Evolutionary conservation across 768 basidiomycete genomes (phyloP), one percentile per base, ranked within the genome.

Genomic region (Myochromella boudieri): DNA sequence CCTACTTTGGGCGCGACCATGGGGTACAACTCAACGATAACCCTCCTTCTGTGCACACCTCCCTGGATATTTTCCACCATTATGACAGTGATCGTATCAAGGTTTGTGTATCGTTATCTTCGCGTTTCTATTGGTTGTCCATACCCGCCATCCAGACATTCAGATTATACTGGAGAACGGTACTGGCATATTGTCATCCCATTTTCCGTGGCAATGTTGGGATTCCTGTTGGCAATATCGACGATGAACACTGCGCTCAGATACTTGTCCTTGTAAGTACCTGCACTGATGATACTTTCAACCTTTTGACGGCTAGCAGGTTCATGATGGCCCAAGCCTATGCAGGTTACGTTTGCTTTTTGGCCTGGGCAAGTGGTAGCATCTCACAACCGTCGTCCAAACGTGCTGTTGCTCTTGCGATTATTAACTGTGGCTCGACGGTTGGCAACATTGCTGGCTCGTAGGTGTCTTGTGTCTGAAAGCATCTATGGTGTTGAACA

Each of bases 401-500:
- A 65, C 82, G 91, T 8, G 87, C 91, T 10, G 85, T 91, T 15
- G 84, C 88, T 6, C 72, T 94, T 49, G 91, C 88, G 9, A 69
- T 87, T 56, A 78, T 91, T 60, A 90, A 92, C 63, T 81, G 85
- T 21, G 87, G 87, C 64, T 82, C 85, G 24, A 85, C 90, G 59
- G 72, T 93, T 21, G 93, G 92, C 4, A 95, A 94, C 65, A 74
- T 95, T 46, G 75, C 84, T 14, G 91, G 91, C 52, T 85, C 88
- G 71, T 91, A 68, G 68, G 80, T 81, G n/a, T 25, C 32, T 59
- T 56, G n/a, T 22, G 31, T 37, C 36, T 14, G 31, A 26, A 22
- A n/a, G n/a, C 5, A 11, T 21, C 42, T 49, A 18, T 39, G 25
- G 15, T 21, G 36, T 27, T 43, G 33, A 45, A 43, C 53, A 41